Evolutionary conservation across 2,329 filamentous ascomycete species (phyloP).

Genomic region (Colletotrichum truncatum): DNA sequence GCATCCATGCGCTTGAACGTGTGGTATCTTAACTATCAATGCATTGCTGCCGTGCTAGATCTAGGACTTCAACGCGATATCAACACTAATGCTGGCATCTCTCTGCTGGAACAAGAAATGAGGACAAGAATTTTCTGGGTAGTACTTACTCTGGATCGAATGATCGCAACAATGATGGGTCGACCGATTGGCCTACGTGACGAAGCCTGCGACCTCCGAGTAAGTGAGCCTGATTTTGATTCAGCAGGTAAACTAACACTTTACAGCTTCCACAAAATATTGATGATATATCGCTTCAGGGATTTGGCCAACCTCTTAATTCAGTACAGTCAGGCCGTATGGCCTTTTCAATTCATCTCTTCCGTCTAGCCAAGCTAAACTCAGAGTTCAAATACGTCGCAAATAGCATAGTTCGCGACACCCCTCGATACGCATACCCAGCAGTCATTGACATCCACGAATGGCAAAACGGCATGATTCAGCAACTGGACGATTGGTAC

Average conservation of each 20-base stretch:
- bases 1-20: conserved; percentile 57
- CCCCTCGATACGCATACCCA: conserved; percentile 58
- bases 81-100: conserved; percentile 49
- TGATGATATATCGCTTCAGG: conserved; percentile 33
- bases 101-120: conserved; percentile 60
- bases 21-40: conserved; percentile 66
- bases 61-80: conserved; percentile 61
- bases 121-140: conserved; percentile 65
- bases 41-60: conserved; percentile 59
- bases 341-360: conserved; percentile 57
- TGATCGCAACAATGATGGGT: conserved; percentile 64
- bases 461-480: conserved; percentile 56
- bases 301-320: neutral
- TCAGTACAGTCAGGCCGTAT: neutral
- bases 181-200: conserved; percentile 63
- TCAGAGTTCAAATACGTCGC: conserved; percentile 67
- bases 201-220: conserved; percentile 62
- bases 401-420: conserved; percentile 58
- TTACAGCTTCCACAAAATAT: conserved; percentile 40
- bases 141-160: conserved; percentile 59
- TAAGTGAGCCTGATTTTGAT: conserved; percentile 36
- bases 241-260: conserved; percentile 24
- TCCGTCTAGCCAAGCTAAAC: conserved; percentile 56
- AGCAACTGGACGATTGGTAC: conserved; percentile 50
- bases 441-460: conserved; percentile 50